Conservation (phyloP, 2,329 filamentous ascomycete genomes). For the Zalaria obscura region DNA sequence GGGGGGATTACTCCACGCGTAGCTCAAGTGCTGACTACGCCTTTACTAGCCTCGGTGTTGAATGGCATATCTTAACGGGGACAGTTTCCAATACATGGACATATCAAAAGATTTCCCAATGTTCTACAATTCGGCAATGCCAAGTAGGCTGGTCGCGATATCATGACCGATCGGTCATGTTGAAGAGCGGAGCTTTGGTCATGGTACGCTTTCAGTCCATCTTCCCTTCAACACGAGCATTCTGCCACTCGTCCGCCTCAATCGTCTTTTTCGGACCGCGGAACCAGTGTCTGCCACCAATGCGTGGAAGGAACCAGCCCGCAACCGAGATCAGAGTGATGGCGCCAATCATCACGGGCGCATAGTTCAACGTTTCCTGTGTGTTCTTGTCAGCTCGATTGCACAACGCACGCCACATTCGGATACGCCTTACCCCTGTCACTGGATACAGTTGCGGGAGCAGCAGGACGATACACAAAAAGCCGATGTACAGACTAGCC, state of each 20-base stretch:
- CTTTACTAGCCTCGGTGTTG: background rate
- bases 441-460: constrained; percentile 26
- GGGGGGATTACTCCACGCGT: background rate
- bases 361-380: constrained; percentile 23
- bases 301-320: constrained; percentile 23
- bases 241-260: constrained; percentile 6
- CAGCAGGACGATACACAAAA: constrained; percentile 22
- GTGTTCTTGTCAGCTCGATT: background rate
- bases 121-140: too few relatives aligned
- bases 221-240: background rate
- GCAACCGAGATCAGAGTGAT: constrained; percentile 20
- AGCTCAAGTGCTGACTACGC: constrained; percentile 6
- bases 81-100: too few relatives aligned
- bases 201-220: background rate
- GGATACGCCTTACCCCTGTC: constrained; percentile 9
- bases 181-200: too few relatives aligned
- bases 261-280: constrained; percentile 23
- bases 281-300: constrained; percentile 24
- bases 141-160: too few relatives aligned
- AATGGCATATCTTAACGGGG: too few relatives aligned
- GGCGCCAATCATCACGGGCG: constrained; percentile 24
- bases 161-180: too few relatives aligned
- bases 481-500: constrained; percentile 19
- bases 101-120: too few relatives aligned
- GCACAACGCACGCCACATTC: background rate